Evolutionary conservation across 2,329 filamentous ascomycete species (phyloP), one percentile per base, ranked within the genome.

Genomic region (Penicillium sp.): DNA sequence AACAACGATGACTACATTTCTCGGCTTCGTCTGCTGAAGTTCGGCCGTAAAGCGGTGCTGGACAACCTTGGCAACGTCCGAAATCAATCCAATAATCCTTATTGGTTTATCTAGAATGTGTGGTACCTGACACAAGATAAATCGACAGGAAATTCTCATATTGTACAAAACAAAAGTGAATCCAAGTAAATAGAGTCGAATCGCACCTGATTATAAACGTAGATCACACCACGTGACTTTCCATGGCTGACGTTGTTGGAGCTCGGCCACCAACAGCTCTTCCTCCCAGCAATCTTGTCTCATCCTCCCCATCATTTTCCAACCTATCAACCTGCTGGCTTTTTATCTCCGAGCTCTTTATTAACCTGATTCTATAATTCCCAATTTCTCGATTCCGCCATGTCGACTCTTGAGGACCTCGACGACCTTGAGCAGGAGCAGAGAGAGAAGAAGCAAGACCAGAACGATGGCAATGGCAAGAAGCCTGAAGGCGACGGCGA

Each of bases 371-470:
- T 19, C 22, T 40, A 53, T 55, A 57, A 52, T 46, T 33, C 37
- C 53, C 53, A 57, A 56, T 49, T 47, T 47, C 35, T 47, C 49
- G 57, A 59, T 53, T 46, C 42, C 59, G 61, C 52, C 44, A 95
- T 95, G 91, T 91, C 91, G 67, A 94, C 90, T 66, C 86, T 95
- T 69, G 91, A 96, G 80, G 91, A 95, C 80, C 88, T 95, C 72
- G 90, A 95, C 73, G 89, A 92, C 75, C 82, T 95, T 74, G 89
- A 94, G 80, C 88, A 87, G 76, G 85, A 88, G 76, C 84, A 86
- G 74, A 88, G 86, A 80, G 87, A 90, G 68, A 84, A 77, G 82
- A 87, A 85, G 75, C 82, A 88, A 73, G 80, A 85, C 66, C 81
- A 84, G 65, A 82, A 83, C 65, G 77, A 82, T 64, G 78, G 74